Evolutionary conservation across 2,329 filamentous ascomycete species (phyloP).

Genomic region (Daldinia eschscholtzii): DNA sequence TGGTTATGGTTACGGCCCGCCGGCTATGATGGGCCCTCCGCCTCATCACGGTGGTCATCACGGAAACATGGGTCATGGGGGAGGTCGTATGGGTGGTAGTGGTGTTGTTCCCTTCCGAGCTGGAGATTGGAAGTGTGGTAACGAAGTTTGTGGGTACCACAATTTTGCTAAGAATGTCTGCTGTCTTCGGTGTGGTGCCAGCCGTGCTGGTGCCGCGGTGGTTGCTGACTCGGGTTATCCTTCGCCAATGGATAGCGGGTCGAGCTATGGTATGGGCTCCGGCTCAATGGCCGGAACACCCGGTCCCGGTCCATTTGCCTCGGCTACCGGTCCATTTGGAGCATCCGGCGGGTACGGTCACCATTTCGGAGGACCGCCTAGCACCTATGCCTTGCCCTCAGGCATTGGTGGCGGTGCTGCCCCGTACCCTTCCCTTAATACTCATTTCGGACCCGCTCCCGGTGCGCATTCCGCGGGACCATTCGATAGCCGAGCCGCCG

Average conservation of each 20-base stretch:
- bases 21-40: slow-evolving; percentile 79
- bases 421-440: slow-evolving; percentile 85
- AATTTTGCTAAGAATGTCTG: slow-evolving; percentile 99
- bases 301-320: slow-evolving; percentile 81
- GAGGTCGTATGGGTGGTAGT: slow-evolving; percentile 81
- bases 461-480: slow-evolving; percentile 85
- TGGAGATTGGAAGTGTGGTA: slow-evolving; percentile 98
- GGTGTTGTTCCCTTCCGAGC: slow-evolving; percentile 96
- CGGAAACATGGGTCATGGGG: slow-evolving; percentile 65
- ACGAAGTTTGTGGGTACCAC: slow-evolving; percentile 97
- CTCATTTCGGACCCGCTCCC: slow-evolving; percentile 81
- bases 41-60: slow-evolving; percentile 78
- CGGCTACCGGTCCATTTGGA: slow-evolving; percentile 75
- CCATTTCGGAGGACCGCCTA: slow-evolving; percentile 88
- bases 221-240: slow-evolving; percentile 94
- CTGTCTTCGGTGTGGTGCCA: slow-evolving; percentile 95
- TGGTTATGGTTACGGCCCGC: slow-evolving; percentile 74
- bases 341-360: slow-evolving; percentile 76
- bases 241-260: slow-evolving; percentile 87
- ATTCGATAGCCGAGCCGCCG: slow-evolving; percentile 93
- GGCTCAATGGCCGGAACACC: slow-evolving; percentile 88
- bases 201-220: slow-evolving; percentile 91
- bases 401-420: slow-evolving; percentile 83
- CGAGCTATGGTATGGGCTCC: slow-evolving; percentile 86
- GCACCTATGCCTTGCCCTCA: slow-evolving; percentile 89